Conservation (phyloP, 352 stramenopile species). For the Phytophthora macrochlamydospora region DNA sequence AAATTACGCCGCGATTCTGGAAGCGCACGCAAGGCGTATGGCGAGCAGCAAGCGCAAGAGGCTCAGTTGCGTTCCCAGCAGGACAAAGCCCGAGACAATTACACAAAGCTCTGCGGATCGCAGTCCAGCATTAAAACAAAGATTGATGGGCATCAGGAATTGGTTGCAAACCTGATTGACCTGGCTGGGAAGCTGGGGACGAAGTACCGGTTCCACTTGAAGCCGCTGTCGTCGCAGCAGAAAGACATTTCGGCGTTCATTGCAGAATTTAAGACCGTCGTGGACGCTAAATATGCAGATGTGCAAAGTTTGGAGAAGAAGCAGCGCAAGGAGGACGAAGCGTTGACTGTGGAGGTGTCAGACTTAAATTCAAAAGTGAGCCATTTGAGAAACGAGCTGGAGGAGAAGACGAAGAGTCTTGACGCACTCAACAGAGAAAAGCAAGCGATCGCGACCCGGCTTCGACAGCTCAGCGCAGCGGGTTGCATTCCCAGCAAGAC, state of each 20-base stretch:
- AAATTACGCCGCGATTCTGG: slow-evolving; percentile 63
- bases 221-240: slow-evolving; percentile 54
- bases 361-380: slow-evolving; percentile 61
- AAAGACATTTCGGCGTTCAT: slow-evolving; percentile 63
- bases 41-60: slow-evolving; percentile 40
- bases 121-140: slow-evolving; percentile 63
- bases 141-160: slow-evolving; percentile 48
- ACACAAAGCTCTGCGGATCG: slow-evolving; percentile 34
- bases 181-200: slow-evolving; percentile 45
- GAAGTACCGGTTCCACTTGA: slow-evolving; percentile 66
- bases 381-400: slow-evolving; percentile 52
- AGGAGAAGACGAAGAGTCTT: slow-evolving; percentile 49
- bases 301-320: slow-evolving; percentile 44
- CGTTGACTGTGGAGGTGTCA: slow-evolving; percentile 48
- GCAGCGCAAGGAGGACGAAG: slow-evolving; percentile 52
- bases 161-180: slow-evolving; percentile 49
- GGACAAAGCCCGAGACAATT: slow-evolving; percentile 33
- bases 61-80: slow-evolving; percentile 36
- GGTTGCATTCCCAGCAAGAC: slow-evolving; percentile 54
- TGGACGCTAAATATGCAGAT: slow-evolving; percentile 46
- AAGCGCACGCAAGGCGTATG: slow-evolving; percentile 42
- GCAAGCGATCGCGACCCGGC: slow-evolving; percentile 30
- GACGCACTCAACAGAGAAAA: slow-evolving; percentile 51
- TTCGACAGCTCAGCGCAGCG: slow-evolving; percentile 48
- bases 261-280: slow-evolving; percentile 46